A percentile compares a stretch with the other conserved stretches of the same genome.
Evolutionary conservation across 441 rosid species (phyloP).

Genomic region (Pelargonium cotyledonis): DNA sequence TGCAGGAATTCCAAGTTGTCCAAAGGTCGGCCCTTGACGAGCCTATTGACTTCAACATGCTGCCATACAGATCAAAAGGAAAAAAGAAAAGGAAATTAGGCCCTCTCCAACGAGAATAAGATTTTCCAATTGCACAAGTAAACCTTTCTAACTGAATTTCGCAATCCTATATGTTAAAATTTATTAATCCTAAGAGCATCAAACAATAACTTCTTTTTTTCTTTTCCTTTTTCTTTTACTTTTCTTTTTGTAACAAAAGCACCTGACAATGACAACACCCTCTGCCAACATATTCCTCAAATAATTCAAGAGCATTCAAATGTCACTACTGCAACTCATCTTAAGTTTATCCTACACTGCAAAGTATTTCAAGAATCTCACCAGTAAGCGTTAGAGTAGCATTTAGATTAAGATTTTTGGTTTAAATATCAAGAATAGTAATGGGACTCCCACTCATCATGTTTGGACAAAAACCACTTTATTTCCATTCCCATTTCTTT

Average conservation of each 20-base stretch:
- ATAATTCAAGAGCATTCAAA: no score
- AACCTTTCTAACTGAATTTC: neutral
- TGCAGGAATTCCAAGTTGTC: conserved; percentile 98
- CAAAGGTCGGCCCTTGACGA: conserved; percentile 86
- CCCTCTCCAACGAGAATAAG: conserved; percentile 2
- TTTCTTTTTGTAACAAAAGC: neutral
- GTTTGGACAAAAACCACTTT: no score
- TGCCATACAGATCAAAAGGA: conserved; percentile 30
- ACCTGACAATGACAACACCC: neutral
- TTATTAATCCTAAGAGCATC: neutral
- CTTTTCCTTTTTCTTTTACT: neutral
- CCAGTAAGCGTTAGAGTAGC: neutral
- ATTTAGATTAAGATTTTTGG: no score
- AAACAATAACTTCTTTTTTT: neutral
- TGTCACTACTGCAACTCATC: neutral
- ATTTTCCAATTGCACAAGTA: neutral
- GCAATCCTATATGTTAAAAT: neutral
- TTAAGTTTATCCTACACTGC: neutral
- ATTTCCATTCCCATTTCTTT: no score
- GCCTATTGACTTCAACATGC: conserved; percentile 91
- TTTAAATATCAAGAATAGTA: no score
- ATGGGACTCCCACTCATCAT: no score
- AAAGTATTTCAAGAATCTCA: neutral
- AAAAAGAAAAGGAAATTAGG: neutral
- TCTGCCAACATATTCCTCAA: neutral